Evolutionary conservation across 169 alveolate species (phyloP), one percentile per base, ranked within the genome.

Genomic region (Plasmodium berghei): DNA sequence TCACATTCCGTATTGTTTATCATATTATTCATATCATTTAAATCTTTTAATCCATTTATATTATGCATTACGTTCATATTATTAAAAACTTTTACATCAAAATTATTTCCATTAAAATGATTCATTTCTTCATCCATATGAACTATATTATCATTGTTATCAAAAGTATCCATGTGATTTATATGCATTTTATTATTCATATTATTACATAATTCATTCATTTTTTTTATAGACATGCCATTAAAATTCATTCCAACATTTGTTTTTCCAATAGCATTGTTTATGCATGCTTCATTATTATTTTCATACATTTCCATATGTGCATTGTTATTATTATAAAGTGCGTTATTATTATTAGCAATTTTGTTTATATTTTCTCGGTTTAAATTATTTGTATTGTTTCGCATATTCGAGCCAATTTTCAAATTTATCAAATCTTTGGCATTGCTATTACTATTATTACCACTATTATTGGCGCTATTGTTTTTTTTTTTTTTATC

Each of bases 141-240:
- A 40, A 75, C 26, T 26, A 75, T 28, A 46, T 58, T 75, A 12
- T 75, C 89, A 75, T 75, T 63, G 56, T 63, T 75, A 63, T 75
- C 89, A 63, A 14, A 75, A 18, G 48, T 10, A 12, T 75, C 66
- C 2, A 24, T 3, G 26, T 18, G 28, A 18, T 56, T 52, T 20
- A 46, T 8, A 70, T 26, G 28, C 59, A 75, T 28, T 75, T 75
- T 75, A 54, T 24, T 75, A 58, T 64, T 59, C 18, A 73, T 63
- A 49, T 28, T 73, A 54, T 72, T 72, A 22, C 62, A 56, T 18
- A 49, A 48, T 20, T 63, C 89, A 20, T 75, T 75, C 72, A 63
- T 75, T 63, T 58, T 75, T 22, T 56, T 55, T 5, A 64, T 67
- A 10, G 89, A 66, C 18, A 28, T 63, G 28, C 55, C 28, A 66